Conservation (phyloP, 345 rosid species). For the Mangifera indica region DNA sequence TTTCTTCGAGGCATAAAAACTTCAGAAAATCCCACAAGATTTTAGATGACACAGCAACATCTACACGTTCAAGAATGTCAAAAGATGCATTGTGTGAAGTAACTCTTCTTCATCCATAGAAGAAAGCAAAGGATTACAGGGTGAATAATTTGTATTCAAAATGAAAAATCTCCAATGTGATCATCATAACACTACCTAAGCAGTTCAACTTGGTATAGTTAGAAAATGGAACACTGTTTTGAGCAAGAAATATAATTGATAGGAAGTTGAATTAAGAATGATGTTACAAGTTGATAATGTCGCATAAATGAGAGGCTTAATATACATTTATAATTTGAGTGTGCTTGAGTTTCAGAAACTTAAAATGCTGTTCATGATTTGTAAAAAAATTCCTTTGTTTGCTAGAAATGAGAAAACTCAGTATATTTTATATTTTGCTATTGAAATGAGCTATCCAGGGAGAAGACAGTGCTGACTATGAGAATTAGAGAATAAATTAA, state of each 20-base stretch:
- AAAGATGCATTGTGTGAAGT: background rate
- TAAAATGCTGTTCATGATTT: background rate
- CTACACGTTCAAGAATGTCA: too few species aligned
- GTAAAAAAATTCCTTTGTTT: background rate
- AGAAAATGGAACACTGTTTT: background rate
- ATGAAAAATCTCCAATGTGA: background rate
- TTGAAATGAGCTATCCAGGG: too few species aligned
- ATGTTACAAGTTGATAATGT: too few species aligned
- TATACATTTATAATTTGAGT: too few species aligned
- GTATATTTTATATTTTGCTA: background rate
- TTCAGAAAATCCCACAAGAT: background rate
- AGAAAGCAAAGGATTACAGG: background rate
- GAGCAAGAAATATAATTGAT: background rate
- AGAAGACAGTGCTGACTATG: too few species aligned
- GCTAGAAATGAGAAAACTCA: background rate
- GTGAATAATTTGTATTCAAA: background rate
- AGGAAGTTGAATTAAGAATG: background rate
- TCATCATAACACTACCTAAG: background rate
- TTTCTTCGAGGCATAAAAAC: background rate
- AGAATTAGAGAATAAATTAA: too few species aligned
- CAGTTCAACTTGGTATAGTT: background rate
- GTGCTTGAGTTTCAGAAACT: background rate
- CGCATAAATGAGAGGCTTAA: too few species aligned
- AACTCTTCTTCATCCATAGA: background rate
- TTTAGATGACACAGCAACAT: background rate